Evolutionary conservation across 257 asterid species (phyloP), one percentile per base, ranked within the genome.

Genomic region (Eucommia ulmoides): DNA sequence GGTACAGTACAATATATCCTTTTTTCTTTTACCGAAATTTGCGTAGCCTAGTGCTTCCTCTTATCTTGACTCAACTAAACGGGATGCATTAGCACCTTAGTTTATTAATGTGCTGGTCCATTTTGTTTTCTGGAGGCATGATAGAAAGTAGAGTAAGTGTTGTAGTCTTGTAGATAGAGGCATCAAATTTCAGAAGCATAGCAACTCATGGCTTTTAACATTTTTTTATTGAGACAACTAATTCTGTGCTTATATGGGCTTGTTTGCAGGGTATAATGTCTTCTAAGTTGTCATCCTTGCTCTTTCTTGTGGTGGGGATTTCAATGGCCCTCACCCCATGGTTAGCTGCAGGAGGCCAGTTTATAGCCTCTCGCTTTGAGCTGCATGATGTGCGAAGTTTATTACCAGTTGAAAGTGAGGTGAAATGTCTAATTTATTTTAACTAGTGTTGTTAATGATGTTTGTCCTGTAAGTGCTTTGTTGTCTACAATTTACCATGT

Each of bases 261-360:
- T 63, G 44, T 54, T 68, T 68, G 66, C 81, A 91, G 99, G 99
- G 99, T 59, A 91, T 91, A 66, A 81, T 91, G 97, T 71, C 97
- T 72, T 25, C 97, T 24, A 82, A 77, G 58, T 68, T 83, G 72
- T 86, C 99, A 9, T 91, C 99, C 21, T 71, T 91, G 70, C 73
- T 91, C 56, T 91, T 86, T 76, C 99, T 91, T 23, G 97, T 91
- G 63, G 99, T 91, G 45, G 99, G 99, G 41, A 64, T 91, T 64
- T 91, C 99, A 41, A 91, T 91, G 99, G 99, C 99, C 45, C 66
- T 91, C 56, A 91, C 99, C 44, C 99, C 99, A 25, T 91, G 79
- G 77, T 67, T 91, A 72, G 99, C 99, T 52, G 99, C 99, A 60
- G 99, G 97, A 64, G 99, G 99, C 65, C 99, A 91, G 67, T 62